A percentile compares a stretch with the other conserved stretches of the same genome.
These are phyloP conservation scores for Moesziomyces sp. DNA, from an alignment of 1,284 basidiomycete genomes.

Conservation along the genomic window DNA sequence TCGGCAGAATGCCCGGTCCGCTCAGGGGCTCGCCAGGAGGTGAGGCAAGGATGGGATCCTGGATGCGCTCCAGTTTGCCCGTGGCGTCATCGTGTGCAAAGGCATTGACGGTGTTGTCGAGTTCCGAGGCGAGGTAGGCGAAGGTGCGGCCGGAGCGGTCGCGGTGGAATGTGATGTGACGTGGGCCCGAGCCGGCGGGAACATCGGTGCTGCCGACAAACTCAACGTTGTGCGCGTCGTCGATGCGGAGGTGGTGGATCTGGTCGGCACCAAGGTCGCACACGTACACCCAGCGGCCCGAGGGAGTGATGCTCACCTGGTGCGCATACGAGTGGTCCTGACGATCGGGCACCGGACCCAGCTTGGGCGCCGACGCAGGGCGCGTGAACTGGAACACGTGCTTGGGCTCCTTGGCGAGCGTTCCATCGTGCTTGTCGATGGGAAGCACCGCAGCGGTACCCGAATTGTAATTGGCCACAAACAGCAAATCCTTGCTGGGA, in stretches of 20 bases:
- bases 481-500: conserved; percentile 7
- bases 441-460: conserved; percentile 32
- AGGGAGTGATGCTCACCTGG: conserved; percentile 43
- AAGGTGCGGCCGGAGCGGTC: conserved; percentile 2
- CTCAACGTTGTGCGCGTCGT: conserved; percentile 9
- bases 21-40: conserved; percentile 44
- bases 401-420: conserved; percentile 5
- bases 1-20: conserved; percentile 33
- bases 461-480: conserved; percentile 51
- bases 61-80: conserved; percentile 27
- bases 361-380: conserved; percentile 8
- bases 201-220: conserved; percentile 27
- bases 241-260: conserved; percentile 43
- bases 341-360: conserved; percentile 49
- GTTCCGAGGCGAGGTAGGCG: conserved; percentile 55
- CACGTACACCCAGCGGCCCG: conserved; percentile 50
- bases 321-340: conserved; percentile 60
- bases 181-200: conserved; percentile 30
- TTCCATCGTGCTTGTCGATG: conserved; percentile 22
- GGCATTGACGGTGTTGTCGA: conserved; percentile 43
- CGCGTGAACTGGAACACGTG: conserved; percentile 41
- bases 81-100: conserved; percentile 28
- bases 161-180: conserved; percentile 45
- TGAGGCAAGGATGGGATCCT: conserved; percentile 27
- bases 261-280: conserved; percentile 57